Percentiles rank a stretch among this genome's conserved stretches.
phyloP scores from a whole-genome alignment of 805 yeast species.

The Zygosaccharomyces bailii region DNA sequence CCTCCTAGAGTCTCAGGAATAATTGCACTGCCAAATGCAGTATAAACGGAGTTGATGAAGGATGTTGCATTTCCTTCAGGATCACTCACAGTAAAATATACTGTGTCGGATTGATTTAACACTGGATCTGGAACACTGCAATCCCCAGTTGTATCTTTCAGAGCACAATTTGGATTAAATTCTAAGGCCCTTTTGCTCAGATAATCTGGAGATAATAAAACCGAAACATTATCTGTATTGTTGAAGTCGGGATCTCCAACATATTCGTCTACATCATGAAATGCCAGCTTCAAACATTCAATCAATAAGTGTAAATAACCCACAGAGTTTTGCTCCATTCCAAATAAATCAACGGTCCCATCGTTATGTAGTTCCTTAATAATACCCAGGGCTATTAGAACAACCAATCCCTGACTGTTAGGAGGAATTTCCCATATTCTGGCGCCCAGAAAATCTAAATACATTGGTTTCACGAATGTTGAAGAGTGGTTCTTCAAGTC shows the following conservation, averaged over 20 bases:
- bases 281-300: conserved; percentile 68
- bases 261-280: conserved; percentile 70
- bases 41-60: conserved; percentile 71
- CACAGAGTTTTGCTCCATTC: conserved; percentile 58
- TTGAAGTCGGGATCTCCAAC: conserved; percentile 57
- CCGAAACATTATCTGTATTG: conserved; percentile 26
- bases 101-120: conserved; percentile 62
- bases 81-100: conserved; percentile 63
- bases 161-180: conserved; percentile 41
- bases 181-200: conserved; percentile 48
- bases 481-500: conserved; percentile 60
- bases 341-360: conserved; percentile 43
- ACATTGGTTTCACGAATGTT: conserved; percentile 62
- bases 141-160: conserved; percentile 42
- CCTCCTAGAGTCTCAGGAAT: conserved; percentile 52
- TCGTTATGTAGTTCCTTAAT: conserved; percentile 50
- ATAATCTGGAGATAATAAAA: conserved; percentile 48
- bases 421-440: conserved; percentile 82
- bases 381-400: conserved; percentile 65
- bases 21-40: conserved; percentile 66
- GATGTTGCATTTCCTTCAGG: conserved; percentile 75
- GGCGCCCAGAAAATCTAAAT: conserved; percentile 48
- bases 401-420: conserved; percentile 77
- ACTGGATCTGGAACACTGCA: conserved; percentile 55
- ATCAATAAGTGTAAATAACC: conserved; percentile 67